Evolutionary conservation across 1,284 basidiomycete species (phyloP).

Genomic region (Tilletia walkeri): DNA sequence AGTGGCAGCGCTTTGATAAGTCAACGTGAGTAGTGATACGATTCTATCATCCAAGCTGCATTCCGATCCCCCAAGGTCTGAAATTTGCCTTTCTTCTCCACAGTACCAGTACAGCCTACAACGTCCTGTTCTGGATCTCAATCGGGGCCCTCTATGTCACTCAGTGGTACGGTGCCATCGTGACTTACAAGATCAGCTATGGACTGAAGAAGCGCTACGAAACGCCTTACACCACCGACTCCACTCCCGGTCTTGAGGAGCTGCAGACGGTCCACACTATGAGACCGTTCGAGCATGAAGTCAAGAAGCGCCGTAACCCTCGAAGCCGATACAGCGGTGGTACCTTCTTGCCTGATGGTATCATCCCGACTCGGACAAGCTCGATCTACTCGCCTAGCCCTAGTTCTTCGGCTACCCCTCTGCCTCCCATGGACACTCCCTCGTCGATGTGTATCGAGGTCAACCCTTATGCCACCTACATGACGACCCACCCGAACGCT

Average conservation of each 20-base stretch:
- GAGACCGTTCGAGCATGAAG: background rate
- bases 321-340: background rate
- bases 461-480: background rate
- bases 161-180: slow-evolving; percentile 31
- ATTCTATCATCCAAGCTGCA: no score
- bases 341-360: no score
- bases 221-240: background rate
- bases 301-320: background rate
- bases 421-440: background rate
- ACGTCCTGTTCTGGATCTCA: slow-evolving; percentile 28
- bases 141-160: slow-evolving; percentile 25
- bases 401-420: background rate
- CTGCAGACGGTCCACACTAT: background rate
- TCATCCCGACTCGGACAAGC: background rate
- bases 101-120: slow-evolving; percentile 20
- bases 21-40: no score
- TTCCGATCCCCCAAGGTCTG: no score
- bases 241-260: background rate
- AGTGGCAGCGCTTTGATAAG: slow-evolving; percentile 21
- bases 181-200: slow-evolving; percentile 29
- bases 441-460: background rate
- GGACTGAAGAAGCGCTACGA: slow-evolving; percentile 27
- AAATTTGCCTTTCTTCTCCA: background rate
- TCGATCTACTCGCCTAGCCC: slow-evolving; percentile 2
- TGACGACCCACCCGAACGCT: background rate